Conservation (phyloP, 805 yeast genomes). For the Candida easanensis region DNA sequence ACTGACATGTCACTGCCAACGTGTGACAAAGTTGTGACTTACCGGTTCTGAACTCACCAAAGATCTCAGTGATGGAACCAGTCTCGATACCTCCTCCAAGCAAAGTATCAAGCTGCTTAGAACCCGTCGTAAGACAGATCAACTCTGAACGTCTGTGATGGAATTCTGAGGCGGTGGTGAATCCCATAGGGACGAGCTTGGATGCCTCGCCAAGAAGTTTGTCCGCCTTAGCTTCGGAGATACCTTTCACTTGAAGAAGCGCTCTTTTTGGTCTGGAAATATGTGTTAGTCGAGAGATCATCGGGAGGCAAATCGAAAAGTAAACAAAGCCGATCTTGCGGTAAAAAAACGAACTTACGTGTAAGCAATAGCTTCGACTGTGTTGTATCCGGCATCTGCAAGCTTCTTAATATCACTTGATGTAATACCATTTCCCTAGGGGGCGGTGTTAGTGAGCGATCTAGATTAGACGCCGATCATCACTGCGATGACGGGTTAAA, state of each 20-base stretch:
- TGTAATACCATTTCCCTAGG: conserved; percentile 79
- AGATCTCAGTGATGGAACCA: conserved; percentile 93
- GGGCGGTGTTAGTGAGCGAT: conserved; percentile 7
- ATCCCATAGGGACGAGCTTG: conserved; percentile 89
- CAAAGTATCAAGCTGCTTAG: conserved; percentile 87
- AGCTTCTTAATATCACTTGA: conserved; percentile 75
- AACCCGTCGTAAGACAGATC: conserved; percentile 92
- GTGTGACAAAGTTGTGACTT: conserved; percentile 97
- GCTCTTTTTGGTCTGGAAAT: conserved; percentile 62
- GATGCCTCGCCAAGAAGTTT: conserved; percentile 79
- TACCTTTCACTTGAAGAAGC: conserved; percentile 78
- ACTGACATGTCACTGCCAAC: conserved; percentile 92
- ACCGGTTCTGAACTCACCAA: conserved; percentile 97
- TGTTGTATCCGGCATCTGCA: conserved; percentile 78
- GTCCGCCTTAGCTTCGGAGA: conserved; percentile 94
- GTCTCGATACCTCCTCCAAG: conserved; percentile 97
- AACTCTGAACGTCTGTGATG: conserved; percentile 86
- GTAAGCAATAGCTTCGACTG: conserved; percentile 91
- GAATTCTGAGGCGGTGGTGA: conserved; percentile 94
- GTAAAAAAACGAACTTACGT: conserved; percentile 40
- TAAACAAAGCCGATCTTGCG: background rate
- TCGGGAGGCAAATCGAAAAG: background rate
- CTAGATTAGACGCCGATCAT: too few species aligned
- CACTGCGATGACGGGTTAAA: too few species aligned
- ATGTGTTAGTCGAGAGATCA: conserved; percentile 6